Percentiles rank a stretch among this genome's conserved stretches.
phyloP scores from a whole-genome alignment of 495 filamentous ascomycete genomes.

The Penicillium nucicola region DNA sequence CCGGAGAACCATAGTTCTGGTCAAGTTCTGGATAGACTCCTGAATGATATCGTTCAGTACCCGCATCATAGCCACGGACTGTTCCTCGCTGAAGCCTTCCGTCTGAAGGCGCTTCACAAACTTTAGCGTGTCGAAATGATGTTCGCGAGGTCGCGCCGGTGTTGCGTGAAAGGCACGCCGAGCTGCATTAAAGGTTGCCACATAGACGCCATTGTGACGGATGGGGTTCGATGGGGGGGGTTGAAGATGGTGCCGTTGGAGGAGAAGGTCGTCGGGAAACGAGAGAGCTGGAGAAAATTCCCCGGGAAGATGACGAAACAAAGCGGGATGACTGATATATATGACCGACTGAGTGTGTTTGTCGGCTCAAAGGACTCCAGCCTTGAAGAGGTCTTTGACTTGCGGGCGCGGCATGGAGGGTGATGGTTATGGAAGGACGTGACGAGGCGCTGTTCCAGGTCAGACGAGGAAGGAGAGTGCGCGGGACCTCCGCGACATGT shows the following conservation, averaged over 20 bases:
- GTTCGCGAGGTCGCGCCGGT: conserved; percentile 59
- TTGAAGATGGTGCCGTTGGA: conserved; percentile 9
- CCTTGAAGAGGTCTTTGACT: conserved; percentile 20
- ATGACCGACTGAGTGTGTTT: conserved; percentile 14
- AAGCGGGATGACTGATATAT: conserved; percentile 16
- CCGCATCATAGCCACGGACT: conserved; percentile 95
- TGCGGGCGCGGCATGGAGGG: conserved; percentile 28
- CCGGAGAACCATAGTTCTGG: conserved; percentile 96
- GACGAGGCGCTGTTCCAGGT: conserved; percentile 43
- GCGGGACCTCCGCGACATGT: conserved; percentile 36
- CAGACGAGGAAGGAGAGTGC: conserved; percentile 41
- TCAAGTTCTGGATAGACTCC: conserved; percentile 97
- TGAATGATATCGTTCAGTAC: conserved; percentile 96
- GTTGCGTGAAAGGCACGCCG: conserved; percentile 67
- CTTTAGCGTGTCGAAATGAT: conserved; percentile 98
- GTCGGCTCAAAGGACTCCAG: conserved; percentile 22
- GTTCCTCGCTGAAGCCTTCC: conserved; percentile 94
- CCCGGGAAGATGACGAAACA: conserved; percentile 19
- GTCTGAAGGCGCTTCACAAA: conserved; percentile 86
- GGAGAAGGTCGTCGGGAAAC: conserved; percentile 21
- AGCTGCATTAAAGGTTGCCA: conserved; percentile 40
- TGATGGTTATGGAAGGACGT: conserved; percentile 30
- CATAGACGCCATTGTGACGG: conserved; percentile 48
- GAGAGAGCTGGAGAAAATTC: conserved; percentile 11
- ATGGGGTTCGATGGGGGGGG: conserved; percentile 29